These are phyloP conservation scores for Pelagophyceae sp. DNA, from an alignment of 352 stramenopile species.

Conservation along the genomic window DNA sequence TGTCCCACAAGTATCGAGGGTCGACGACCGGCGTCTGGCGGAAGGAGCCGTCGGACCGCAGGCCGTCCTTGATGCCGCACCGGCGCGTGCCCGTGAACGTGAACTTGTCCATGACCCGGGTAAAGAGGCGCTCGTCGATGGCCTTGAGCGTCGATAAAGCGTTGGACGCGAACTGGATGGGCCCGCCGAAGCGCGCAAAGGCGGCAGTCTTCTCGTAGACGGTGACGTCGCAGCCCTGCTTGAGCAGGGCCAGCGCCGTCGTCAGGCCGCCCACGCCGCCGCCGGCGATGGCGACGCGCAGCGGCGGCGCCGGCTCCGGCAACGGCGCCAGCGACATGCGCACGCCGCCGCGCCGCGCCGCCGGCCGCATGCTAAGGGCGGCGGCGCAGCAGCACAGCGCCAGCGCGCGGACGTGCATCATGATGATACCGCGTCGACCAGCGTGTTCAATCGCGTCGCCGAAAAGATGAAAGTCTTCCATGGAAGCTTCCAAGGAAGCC, in stretches of 20 bases:
- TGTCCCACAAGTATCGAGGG: slow-evolving; percentile 16
- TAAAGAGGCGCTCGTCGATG: slow-evolving; percentile 59
- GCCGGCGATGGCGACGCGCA: slow-evolving; percentile 8
- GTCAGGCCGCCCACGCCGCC: slow-evolving; percentile 54
- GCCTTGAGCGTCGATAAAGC: slow-evolving; percentile 63
- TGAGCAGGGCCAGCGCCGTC: slow-evolving; percentile 49
- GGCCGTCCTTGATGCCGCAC: slow-evolving; percentile 71
- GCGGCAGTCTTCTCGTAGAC: slow-evolving; percentile 54
- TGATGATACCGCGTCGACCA: too few species aligned
- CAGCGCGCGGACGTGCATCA: too few species aligned
- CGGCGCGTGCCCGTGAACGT: slow-evolving; percentile 65
- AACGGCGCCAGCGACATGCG: too few species aligned
- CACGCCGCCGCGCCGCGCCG: too few species aligned
- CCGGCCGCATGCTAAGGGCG: too few species aligned
- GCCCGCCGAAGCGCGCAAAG: slow-evolving; percentile 51
- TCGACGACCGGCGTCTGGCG: slow-evolving; percentile 53
- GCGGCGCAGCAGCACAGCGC: too few species aligned
- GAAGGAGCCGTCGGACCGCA: slow-evolving; percentile 57
- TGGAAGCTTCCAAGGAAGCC: too few species aligned
- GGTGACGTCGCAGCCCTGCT: slow-evolving; percentile 55
- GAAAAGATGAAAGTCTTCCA: too few species aligned
- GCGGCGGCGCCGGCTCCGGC: background rate
- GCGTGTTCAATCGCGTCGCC: too few species aligned
- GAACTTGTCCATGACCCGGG: slow-evolving; percentile 66
- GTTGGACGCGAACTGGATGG: slow-evolving; percentile 72